Percentiles rank a stretch among this genome's conserved stretches.
Conservation (phyloP, 2,329 filamentous ascomycete species). For the Parasarocladium wereldwijsianum region DNA sequence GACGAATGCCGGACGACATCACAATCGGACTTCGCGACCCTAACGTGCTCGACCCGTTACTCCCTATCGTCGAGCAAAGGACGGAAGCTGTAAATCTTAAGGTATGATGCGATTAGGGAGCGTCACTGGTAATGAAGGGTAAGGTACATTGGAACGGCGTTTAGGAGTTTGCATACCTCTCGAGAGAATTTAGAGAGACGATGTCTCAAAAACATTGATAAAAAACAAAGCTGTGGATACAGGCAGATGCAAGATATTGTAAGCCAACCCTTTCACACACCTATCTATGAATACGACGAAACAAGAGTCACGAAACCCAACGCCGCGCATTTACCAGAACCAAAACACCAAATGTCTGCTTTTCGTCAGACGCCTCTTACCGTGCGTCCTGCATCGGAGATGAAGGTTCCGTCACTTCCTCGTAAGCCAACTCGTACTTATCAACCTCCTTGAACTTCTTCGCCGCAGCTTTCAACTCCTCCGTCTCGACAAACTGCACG, state of each 20-base stretch:
- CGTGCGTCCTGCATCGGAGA: too few species aligned
- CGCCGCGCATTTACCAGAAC: too few species aligned
- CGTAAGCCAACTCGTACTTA: slow-evolving; percentile 52
- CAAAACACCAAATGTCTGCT: too few species aligned
- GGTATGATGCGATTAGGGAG: not conserved
- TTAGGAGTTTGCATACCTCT: too few species aligned
- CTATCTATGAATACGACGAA: too few species aligned
- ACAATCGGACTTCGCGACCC: slow-evolving; percentile 66
- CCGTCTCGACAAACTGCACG: slow-evolving; percentile 23
- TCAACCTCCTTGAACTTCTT: slow-evolving; percentile 57
- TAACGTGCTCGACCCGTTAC: slow-evolving; percentile 54
- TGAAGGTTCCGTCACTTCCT: slow-evolving; percentile 47
- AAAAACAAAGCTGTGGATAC: not conserved
- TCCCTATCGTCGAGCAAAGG: slow-evolving; percentile 56
- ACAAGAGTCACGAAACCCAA: too few species aligned
- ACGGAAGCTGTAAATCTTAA: slow-evolving; percentile 33
- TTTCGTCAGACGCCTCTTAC: too few species aligned
- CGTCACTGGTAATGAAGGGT: not conserved
- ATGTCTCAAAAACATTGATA: not conserved
- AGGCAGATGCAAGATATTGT: too few species aligned
- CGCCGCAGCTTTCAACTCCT: slow-evolving; percentile 42
- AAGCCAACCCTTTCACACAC: not conserved
- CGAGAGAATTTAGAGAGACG: too few species aligned
- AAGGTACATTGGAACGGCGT: slow-evolving; percentile 2
- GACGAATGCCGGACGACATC: slow-evolving; percentile 52